A percentile compares a stretch with the other conserved stretches of the same genome.
phyloP scores from a whole-genome alignment of 75 land plant genomes.

The Cryptomeria japonica region DNA sequence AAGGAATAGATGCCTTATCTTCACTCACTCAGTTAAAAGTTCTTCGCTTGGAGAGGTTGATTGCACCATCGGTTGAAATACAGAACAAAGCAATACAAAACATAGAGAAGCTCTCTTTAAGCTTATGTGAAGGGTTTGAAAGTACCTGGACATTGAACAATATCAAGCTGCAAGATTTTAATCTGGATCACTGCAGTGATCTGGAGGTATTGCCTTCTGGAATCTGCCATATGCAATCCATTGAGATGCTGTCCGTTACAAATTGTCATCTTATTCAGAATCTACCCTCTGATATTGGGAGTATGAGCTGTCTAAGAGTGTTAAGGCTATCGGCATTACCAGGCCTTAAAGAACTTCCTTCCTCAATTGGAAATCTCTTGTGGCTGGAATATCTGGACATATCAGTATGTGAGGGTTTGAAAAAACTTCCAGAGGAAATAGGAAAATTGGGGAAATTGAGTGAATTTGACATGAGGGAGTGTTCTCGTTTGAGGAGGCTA shows the following conservation, averaged over 20 bases:
- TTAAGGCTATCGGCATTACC: conserved; percentile 51
- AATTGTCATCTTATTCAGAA: conserved; percentile 40
- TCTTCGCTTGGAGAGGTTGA: conserved; percentile 56
- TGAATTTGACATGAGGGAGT: conserved; percentile 68
- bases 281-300: conserved; percentile 42
- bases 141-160: conserved; percentile 3
- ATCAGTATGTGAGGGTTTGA: conserved; percentile 39
- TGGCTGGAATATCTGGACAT: conserved; percentile 48
- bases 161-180: conserved; percentile 33
- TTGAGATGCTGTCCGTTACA: conserved; percentile 32
- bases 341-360: conserved; percentile 35
- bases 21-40: conserved; percentile 31
- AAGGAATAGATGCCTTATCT: conserved; percentile 30
- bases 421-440: conserved; percentile 44
- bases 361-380: conserved; percentile 29
- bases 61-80: not conserved
- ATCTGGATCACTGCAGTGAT: conserved; percentile 48
- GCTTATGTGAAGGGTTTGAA: conserved; percentile 32
- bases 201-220: conserved; percentile 36
- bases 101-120: conserved; percentile 34
- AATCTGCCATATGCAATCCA: conserved; percentile 26
- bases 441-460: conserved; percentile 30
- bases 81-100: too few species aligned
- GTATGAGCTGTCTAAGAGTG: conserved; percentile 25
- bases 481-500: conserved; percentile 31